Evolutionary conservation across 2,329 filamentous ascomycete genomes (phyloP), one percentile per base, ranked within the genome.

Genomic region (Ceratocystis colombiana): DNA sequence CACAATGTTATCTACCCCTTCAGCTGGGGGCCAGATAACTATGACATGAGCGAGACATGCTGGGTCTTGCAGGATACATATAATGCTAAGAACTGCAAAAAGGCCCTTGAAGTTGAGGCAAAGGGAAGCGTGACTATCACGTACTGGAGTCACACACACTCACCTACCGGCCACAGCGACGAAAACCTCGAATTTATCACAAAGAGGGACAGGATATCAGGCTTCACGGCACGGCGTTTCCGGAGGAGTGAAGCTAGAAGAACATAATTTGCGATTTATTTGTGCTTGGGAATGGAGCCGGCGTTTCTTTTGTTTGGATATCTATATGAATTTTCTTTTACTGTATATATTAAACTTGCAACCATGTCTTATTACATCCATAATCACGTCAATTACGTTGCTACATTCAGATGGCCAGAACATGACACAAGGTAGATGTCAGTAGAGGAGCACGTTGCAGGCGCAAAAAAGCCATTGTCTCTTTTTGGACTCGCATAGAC

Each of bases 61-160:
- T 73, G 70, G 64, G 70, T 71, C 7, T 57, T 69, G 50, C 55
- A 63, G 17, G 55, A 66, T 3, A 64, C 45, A 0, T 72, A 69
- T 53, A 62, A 72, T 48, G 68, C 69, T 0, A 62, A 62, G 4
- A 33, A 53, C 37, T 73, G 71, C 63, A 72, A 72, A 55, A 48
- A 67, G 45, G 64, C 33, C 12, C 65, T 73, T 20, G 53, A 69
- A 8, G 67, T 70, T 6, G 44, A 70, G 12, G 57, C 67, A 28
- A 70, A 69, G 33, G 69, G 69, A 10, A 73, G 71, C 33, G 70
- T 72, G 10, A 67, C 69, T 4, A 70, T 73, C 17, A 72, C 71
- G 6, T 73, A 72, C 57, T 72, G 71, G 71, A 73, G 72, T 57
- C 71, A 73, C 46, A 71, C 71, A 4, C 71, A 72, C 44, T 68